These are phyloP conservation scores for Aspergillus sclerotiicarbonarius DNA, from an alignment of 495 filamentous ascomycete species.

Conservation along the genomic window DNA sequence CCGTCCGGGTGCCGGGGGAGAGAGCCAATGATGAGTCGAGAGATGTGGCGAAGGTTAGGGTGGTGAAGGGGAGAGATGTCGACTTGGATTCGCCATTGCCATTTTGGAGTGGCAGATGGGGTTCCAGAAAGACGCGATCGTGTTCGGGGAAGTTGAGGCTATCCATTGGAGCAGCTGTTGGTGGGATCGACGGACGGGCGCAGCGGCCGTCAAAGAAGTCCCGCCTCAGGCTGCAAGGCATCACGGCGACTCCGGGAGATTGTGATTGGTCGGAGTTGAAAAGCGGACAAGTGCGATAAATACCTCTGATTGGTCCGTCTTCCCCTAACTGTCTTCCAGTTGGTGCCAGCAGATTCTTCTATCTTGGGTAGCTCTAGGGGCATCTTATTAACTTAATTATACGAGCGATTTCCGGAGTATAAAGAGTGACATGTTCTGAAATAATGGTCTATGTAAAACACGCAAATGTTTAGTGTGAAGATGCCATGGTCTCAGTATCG, in stretches of 20 bases:
- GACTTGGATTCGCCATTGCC: neutral
- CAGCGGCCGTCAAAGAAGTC: neutral
- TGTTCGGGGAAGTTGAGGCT: neutral
- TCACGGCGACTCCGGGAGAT: neutral
- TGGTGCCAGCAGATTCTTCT: too few species aligned
- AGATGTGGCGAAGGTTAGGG: constrained; percentile 88
- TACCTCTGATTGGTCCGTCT: neutral
- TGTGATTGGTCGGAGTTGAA: neutral
- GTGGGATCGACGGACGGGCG: neutral
- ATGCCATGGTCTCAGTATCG: too few species aligned
- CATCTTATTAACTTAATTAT: too few species aligned
- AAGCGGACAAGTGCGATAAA: neutral
- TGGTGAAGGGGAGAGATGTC: constrained; percentile 47
- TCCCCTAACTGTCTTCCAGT: too few species aligned
- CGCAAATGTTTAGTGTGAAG: too few species aligned
- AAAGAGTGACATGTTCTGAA: too few species aligned
- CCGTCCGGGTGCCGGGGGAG: constrained; percentile 69
- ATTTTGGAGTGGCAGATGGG: neutral
- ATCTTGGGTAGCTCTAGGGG: too few species aligned
- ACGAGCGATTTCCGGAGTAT: too few species aligned
- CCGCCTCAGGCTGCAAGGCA: neutral
- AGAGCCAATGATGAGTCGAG: constrained; percentile 76
- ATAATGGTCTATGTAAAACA: too few species aligned
- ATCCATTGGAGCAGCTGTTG: neutral
- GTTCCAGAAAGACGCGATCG: neutral